Evolutionary conservation across 2,329 filamentous ascomycete species (phyloP).

Genomic region (Teratosphaeria gauchensis): DNA sequence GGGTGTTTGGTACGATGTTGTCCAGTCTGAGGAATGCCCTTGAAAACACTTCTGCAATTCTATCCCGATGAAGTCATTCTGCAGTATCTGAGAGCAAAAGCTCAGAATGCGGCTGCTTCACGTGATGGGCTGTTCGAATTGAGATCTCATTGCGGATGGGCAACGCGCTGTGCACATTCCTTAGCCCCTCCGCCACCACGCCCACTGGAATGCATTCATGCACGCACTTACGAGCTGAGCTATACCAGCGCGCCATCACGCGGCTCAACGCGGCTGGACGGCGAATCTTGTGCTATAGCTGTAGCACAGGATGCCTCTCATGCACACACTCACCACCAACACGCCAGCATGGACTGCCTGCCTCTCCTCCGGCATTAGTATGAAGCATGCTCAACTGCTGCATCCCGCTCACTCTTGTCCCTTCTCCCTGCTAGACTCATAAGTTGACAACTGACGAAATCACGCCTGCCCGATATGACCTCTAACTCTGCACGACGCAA

Average conservation of each 20-base stretch:
- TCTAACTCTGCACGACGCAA: conserved; percentile 2
- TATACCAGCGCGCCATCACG: conserved; percentile 3
- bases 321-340: neutral
- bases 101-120: too few species aligned
- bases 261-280: conserved; percentile 7
- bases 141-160: too few species aligned
- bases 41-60: too few species aligned
- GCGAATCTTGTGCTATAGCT: conserved; percentile 1
- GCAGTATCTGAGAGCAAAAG: too few species aligned
- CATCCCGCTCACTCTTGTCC: neutral
- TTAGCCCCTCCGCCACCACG: conserved; percentile 5
- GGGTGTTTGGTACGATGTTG: too few species aligned
- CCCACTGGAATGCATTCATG: conserved; percentile 12
- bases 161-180: neutral
- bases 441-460: neutral
- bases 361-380: neutral
- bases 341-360: conserved; percentile 1
- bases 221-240: conserved; percentile 8
- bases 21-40: too few species aligned
- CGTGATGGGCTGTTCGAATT: too few species aligned
- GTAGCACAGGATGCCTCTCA: neutral
- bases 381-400: neutral
- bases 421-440: neutral
- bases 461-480: neutral
- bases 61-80: too few species aligned